phyloP scores from a whole-genome alignment of 2,329 filamentous ascomycete genomes.

The Simplicillium aogashimaense region DNA sequence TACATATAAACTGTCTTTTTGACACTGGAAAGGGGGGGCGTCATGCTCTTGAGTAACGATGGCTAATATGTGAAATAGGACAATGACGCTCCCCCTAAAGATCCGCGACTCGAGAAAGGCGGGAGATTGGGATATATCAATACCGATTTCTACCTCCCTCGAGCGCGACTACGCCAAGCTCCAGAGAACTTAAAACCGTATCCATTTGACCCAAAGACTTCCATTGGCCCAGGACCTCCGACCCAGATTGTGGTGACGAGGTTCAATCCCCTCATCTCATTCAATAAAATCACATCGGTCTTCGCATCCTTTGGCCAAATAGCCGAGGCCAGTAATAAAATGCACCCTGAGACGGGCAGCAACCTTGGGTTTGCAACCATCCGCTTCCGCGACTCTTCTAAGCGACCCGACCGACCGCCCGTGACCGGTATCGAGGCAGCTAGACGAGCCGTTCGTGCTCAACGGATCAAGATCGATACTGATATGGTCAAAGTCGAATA shows the following conservation, averaged over 20 bases:
- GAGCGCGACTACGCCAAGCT: slow-evolving; percentile 59
- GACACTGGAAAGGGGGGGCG: slow-evolving; percentile 5
- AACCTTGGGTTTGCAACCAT: slow-evolving; percentile 91
- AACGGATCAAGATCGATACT: slow-evolving; percentile 70
- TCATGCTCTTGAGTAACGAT: slow-evolving; percentile 28
- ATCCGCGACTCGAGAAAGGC: slow-evolving; percentile 69
- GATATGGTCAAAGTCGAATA: slow-evolving; percentile 73
- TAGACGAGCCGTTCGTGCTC: slow-evolving; percentile 65
- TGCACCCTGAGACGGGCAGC: slow-evolving; percentile 87
- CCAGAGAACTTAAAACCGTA: slow-evolving; percentile 78
- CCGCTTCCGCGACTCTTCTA: slow-evolving; percentile 67
- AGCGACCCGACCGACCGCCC: slow-evolving; percentile 28
- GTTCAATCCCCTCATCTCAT: slow-evolving; percentile 83
- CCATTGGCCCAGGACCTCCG: slow-evolving; percentile 79
- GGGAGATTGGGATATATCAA: slow-evolving; percentile 59
- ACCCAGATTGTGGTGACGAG: slow-evolving; percentile 88
- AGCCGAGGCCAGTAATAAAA: slow-evolving; percentile 83
- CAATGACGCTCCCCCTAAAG: slow-evolving; percentile 68
- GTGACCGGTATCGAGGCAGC: slow-evolving; percentile 71
- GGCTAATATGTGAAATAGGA: slow-evolving; percentile 58
- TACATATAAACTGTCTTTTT: slow-evolving; percentile 34
- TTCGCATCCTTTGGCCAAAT: slow-evolving; percentile 82
- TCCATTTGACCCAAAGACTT: slow-evolving; percentile 70
- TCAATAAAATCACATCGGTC: slow-evolving; percentile 64
- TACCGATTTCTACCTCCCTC: slow-evolving; percentile 59